Percentiles rank a stretch among this genome's conserved stretches.
Conservation (phyloP, 1,284 basidiomycete genomes). For the Exobasidium cylindrosporum region DNA sequence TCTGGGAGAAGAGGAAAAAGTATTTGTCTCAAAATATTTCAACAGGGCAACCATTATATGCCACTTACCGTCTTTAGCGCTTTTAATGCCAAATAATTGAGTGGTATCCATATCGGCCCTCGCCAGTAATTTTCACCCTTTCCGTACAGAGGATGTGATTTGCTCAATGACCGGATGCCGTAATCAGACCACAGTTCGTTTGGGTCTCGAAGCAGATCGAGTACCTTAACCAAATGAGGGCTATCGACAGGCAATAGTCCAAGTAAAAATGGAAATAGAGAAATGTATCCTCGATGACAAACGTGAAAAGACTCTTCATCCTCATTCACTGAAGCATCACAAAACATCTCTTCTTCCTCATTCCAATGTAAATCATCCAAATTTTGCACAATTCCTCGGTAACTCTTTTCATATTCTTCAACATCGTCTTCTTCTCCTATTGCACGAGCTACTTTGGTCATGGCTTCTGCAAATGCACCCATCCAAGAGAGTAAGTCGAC, state of each 20-base stretch:
- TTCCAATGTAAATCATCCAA: slow-evolving; percentile 93
- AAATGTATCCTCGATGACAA: slow-evolving; percentile 87
- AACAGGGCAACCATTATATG: slow-evolving; percentile 59
- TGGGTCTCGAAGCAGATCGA: slow-evolving; percentile 75
- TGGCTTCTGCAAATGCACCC: slow-evolving; percentile 65
- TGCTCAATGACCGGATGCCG: slow-evolving; percentile 81
- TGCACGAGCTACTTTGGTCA: slow-evolving; percentile 39
- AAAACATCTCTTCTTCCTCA: slow-evolving; percentile 83
- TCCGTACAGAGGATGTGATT: slow-evolving; percentile 79
- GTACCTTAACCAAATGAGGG: slow-evolving; percentile 71
- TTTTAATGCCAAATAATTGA: slow-evolving; percentile 83
- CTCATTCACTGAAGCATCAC: slow-evolving; percentile 77
- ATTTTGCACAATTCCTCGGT: slow-evolving; percentile 75
- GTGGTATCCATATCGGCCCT: slow-evolving; percentile 91
- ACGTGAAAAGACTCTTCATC: slow-evolving; percentile 74
- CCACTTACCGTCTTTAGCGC: slow-evolving; percentile 64
- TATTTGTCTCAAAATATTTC: not conserved
- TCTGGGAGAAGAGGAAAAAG: slow-evolving; percentile 58
- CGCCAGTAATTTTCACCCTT: slow-evolving; percentile 93
- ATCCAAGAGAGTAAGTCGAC: slow-evolving; percentile 91
- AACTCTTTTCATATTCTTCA: slow-evolving; percentile 70
- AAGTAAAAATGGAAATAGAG: slow-evolving; percentile 85
- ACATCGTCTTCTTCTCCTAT: slow-evolving; percentile 78
- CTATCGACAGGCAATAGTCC: slow-evolving; percentile 66
- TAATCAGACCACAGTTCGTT: slow-evolving; percentile 84